Conservation (phyloP, 306 rosid species). For the Psophocarpus tetragonolobus region DNA sequence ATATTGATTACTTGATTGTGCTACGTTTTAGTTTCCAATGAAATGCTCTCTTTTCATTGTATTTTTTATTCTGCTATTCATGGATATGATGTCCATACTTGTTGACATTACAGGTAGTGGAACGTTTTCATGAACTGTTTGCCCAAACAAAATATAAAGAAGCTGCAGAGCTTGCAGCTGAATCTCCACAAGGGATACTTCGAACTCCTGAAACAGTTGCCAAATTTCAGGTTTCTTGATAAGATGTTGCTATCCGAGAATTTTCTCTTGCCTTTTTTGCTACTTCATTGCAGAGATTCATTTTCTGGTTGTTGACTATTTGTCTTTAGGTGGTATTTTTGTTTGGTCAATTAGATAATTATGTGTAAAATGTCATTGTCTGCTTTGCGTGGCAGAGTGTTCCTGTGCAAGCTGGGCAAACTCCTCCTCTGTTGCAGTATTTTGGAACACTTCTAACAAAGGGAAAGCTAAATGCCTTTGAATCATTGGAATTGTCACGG, state of each 20-base stretch:
- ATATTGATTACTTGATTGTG: background rate
- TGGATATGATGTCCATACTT: slow-evolving; percentile 28
- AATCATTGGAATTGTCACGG: slow-evolving; percentile 92
- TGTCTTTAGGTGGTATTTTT: background rate
- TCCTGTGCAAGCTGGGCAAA: slow-evolving; percentile 98
- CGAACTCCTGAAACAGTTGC: slow-evolving; percentile 99
- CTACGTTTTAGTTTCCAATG: background rate
- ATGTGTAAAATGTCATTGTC: background rate
- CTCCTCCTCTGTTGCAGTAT: slow-evolving; percentile 97
- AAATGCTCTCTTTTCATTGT: background rate
- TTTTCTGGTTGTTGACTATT: slow-evolving; percentile 1
- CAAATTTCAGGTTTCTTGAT: slow-evolving; percentile 82
- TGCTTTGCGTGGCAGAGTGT: slow-evolving; percentile 74
- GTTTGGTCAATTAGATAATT: background rate
- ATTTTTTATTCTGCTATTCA: slow-evolving; percentile 18
- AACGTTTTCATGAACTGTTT: slow-evolving; percentile 96
- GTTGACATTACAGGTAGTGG: slow-evolving; percentile 77
- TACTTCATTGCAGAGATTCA: background rate
- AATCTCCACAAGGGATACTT: slow-evolving; percentile 98
- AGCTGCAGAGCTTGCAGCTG: slow-evolving; percentile 99
- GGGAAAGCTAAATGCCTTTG: slow-evolving; percentile 94
- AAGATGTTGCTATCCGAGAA: background rate
- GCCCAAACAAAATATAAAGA: slow-evolving; percentile 99
- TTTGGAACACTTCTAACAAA: slow-evolving; percentile 93
- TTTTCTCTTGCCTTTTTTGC: slow-evolving; percentile 12